Base-by-base conservation (phyloP, 192 early-diverging fungal species). In the Umbelopsis sp. region DNA sequence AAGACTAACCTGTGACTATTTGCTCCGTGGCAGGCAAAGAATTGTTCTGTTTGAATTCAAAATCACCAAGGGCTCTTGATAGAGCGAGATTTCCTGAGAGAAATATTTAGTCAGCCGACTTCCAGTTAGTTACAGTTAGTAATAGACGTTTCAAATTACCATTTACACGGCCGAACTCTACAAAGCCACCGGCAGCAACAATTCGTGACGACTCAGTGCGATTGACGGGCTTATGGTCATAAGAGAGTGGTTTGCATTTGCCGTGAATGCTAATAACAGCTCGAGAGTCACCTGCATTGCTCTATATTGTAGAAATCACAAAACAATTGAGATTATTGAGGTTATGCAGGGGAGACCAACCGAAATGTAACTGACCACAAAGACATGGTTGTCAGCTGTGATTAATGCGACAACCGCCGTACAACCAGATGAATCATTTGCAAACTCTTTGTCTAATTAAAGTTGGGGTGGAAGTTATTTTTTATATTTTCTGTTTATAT, bases 81-180 rank as follows among this genome's bases (percentile, higher is more conserved):
- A 99, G 85, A 29, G 98, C 98, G 45, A 99, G 84, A 79, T 97
- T 98, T 22, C 92, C 91, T 92, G 24, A 21, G 31, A 62, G 16
- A 49, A 16, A 49, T 6, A 49, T 16, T 49, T 17, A 49, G 47
- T 16, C n/a, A n/a, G 4, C 16, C 29, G 2, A 67, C 12, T 45
- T 32, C 21, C 45, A 38, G 38, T 38, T 38, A 34, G 24, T 41
- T 41, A 38, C 45, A 20, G 29, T 56, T 34, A 74, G 7, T n/a
- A 53, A 22, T 24, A 6, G 20, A n/a, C 1, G 17, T 43, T 11
- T 20, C 0, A 26, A 45, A 59, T 50, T 85, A 89, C 97, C 98
- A 82, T 99, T 99, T 50, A 99, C 98, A 68, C 98, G 91, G 1
- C 96, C 96, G 86, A 93, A 98, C 80, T 99, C 97, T 26, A 99